Evolutionary conservation across 306 rosid species (phyloP), one percentile per base, ranked within the genome.

Genomic region (Hippophae gyantsensis): DNA sequence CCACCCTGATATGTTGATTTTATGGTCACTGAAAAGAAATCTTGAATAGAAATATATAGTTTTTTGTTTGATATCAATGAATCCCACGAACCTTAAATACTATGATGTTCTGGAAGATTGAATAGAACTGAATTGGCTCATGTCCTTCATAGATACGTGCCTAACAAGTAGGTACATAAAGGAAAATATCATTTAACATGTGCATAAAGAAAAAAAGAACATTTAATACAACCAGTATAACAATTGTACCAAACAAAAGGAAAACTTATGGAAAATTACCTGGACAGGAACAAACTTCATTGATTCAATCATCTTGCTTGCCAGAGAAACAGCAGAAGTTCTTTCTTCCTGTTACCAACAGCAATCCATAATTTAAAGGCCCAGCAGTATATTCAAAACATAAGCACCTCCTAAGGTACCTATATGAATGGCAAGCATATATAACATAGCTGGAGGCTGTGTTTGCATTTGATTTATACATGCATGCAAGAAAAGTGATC

Each of bases 111-210:
- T 93, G 99, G 79, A 88, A 81, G 74, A 93, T 86, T 52, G 83
- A 78, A 77, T 88, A 65, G 68, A 93, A 93, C 71, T 78, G 90
- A 60, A 79, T 68, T 45, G 99, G 83, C 81, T 93, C 99, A 57
- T 68, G 77, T 61, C 97, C 99, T 78, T 93, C 95, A 68, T 86
- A 80, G 55, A 93, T 67, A 53, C 95, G 90, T 66, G 89, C 95
- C 99, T 93, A 66, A 57, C 68, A 73, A 67, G 61, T 71, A 73
- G 58, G 58, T 42, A 54, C 52, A 42, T 6, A 56, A 66, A 61
- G 63, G 14, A 48, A 54, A 82, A 23, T 54, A 74, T 61, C 48
- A 60, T 74, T 62, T 67, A 70, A 52, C 71, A 57, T 55, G 44
- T 62, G 48, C 47, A 40, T 10, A 43, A 48, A 66, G 72, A 56